A percentile compares a stretch with the other conserved stretches of the same genome.
These are phyloP conservation scores for Leucocoprinus sp. DNA, from an alignment of 768 basidiomycete genomes.

Conservation along the genomic window DNA sequence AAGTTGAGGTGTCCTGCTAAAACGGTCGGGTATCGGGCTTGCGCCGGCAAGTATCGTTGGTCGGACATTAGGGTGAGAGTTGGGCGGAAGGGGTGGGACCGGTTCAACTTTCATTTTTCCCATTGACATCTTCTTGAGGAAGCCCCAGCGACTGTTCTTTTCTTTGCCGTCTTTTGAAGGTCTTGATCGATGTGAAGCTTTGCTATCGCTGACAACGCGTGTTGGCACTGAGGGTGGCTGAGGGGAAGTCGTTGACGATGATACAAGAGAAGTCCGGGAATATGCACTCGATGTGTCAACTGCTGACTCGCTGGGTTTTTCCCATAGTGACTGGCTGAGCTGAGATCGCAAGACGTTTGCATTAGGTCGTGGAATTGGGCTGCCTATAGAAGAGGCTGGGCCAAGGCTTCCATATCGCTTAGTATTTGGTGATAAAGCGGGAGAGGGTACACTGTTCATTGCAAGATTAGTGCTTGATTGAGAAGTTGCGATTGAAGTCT, in stretches of 20 bases:
- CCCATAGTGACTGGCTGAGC: conserved; percentile 44
- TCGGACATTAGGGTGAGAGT: conserved; percentile 18
- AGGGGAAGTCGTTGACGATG: conserved; percentile 7
- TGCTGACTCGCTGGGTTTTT: conserved; percentile 17
- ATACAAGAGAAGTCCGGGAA: conserved; percentile 12
- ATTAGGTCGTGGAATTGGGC: conserved; percentile 28
- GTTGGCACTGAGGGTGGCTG: conserved; percentile 4
- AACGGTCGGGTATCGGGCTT: conserved; percentile 23
- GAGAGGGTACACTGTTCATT: conserved; percentile 25
- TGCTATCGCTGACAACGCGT: conserved; percentile 4
- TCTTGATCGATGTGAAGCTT: conserved; percentile 10
- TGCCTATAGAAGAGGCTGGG: conserved; percentile 33
- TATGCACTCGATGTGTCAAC: not conserved
- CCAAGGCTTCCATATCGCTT: conserved; percentile 69
- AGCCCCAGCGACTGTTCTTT: conserved; percentile 82
- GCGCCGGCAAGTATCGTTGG: conserved; percentile 12
- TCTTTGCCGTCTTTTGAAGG: conserved; percentile 36
- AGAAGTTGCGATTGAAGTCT: conserved; percentile 43
- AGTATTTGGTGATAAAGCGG: conserved; percentile 27
- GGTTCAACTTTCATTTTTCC: conserved; percentile 73
- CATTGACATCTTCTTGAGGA: conserved; percentile 98
- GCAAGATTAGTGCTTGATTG: conserved; percentile 64
- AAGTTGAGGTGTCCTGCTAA: conserved; percentile 47
- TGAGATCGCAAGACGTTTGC: conserved; percentile 29
- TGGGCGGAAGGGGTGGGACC: conserved; percentile 22